These are phyloP conservation scores for Trichoderma sp. DNA, from an alignment of 2,329 filamentous ascomycete genomes.

Conservation along the genomic window DNA sequence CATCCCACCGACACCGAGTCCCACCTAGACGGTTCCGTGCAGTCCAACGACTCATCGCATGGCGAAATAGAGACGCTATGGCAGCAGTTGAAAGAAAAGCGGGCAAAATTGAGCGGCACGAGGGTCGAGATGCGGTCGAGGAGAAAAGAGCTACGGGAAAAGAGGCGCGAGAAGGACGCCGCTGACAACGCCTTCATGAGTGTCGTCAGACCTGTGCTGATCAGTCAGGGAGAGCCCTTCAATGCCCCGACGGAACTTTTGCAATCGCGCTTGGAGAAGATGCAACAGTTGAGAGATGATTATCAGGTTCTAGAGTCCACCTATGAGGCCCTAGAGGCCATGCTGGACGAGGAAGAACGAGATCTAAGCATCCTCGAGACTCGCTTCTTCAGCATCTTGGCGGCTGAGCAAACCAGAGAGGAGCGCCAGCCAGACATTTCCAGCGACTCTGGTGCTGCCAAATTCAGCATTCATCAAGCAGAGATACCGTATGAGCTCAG, in stretches of 20 bases:
- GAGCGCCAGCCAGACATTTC: constrained; percentile 20
- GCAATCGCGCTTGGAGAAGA: constrained; percentile 39
- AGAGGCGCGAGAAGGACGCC: constrained; percentile 41
- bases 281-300: constrained; percentile 45
- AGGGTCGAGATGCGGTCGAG: constrained; percentile 39
- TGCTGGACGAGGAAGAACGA: constrained; percentile 43
- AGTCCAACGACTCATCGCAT: constrained; percentile 35
- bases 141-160: constrained; percentile 38
- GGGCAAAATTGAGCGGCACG: constrained; percentile 37
- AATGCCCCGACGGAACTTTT: constrained; percentile 35
- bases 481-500: constrained; percentile 41
- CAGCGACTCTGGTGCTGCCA: constrained; percentile 26
- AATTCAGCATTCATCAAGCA: constrained; percentile 8
- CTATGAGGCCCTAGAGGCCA: constrained; percentile 44
- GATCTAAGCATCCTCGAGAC: constrained; percentile 43
- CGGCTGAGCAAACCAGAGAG: constrained; percentile 35
- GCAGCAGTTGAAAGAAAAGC: constrained; percentile 42
- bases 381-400: constrained; percentile 45
- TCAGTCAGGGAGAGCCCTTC: constrained; percentile 34
- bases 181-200: constrained; percentile 48
- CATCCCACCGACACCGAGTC: constrained; percentile 27
- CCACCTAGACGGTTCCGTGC: constrained; percentile 28
- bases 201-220: constrained; percentile 43
- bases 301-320: constrained; percentile 43
- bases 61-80: constrained; percentile 42